phyloP scores from a whole-genome alignment of 1,139 yeast genomes.

The Pichia sp. region DNA sequence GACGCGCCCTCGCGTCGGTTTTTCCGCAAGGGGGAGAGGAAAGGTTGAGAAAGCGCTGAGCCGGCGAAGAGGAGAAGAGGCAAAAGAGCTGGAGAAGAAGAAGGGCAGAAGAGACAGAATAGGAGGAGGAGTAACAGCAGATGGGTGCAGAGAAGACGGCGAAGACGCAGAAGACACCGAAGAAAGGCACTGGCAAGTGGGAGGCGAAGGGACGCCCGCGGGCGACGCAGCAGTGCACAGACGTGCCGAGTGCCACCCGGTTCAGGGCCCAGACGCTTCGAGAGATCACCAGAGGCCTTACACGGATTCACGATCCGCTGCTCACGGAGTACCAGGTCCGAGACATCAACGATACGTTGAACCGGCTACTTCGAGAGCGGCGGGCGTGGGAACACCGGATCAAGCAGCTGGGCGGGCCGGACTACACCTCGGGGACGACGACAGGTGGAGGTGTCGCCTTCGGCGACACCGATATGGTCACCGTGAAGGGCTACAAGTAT shows the following conservation, averaged over 20 bases:
- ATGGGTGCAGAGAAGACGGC: not conserved
- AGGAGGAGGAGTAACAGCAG: not conserved
- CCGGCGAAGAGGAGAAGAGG: not conserved
- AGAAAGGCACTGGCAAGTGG: too few species aligned
- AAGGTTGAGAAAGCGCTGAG: not conserved
- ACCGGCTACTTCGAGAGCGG: conserved; percentile 62
- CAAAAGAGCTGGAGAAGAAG: not conserved
- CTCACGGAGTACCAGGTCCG: conserved; percentile 60
- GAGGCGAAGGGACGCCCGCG: not conserved
- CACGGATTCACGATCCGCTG: conserved; percentile 60
- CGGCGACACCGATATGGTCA: conserved; percentile 12
- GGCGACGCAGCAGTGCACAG: conserved; percentile 36
- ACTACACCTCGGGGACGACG: conserved; percentile 24
- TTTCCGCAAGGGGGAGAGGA: not conserved
- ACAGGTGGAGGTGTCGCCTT: conserved; percentile 7
- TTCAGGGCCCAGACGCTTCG: conserved; percentile 64
- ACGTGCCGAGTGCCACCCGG: conserved; percentile 65
- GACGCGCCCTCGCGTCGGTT: not conserved
- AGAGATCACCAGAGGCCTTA: conserved; percentile 58
- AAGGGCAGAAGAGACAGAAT: not conserved
- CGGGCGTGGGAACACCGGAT: conserved; percentile 77
- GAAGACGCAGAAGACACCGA: not conserved
- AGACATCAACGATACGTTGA: conserved; percentile 73
- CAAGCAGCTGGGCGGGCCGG: conserved; percentile 65
- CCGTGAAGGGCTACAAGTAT: conserved; percentile 57